These are phyloP conservation scores for Helicostylum pulchrum DNA, from an alignment of 192 early-diverging fungal genomes.

Conservation along the genomic window DNA sequence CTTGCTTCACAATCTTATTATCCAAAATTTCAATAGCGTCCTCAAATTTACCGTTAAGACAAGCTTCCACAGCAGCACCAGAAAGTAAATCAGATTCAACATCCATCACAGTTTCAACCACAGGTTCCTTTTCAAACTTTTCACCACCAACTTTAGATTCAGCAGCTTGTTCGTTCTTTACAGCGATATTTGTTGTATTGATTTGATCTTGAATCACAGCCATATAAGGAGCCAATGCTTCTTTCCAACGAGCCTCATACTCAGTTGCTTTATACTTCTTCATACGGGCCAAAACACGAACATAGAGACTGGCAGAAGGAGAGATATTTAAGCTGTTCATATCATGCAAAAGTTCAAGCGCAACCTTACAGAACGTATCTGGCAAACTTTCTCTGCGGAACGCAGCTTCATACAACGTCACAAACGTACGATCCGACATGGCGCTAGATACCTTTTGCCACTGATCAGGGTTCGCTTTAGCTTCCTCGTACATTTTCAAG, in stretches of 20 bases:
- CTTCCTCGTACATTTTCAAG: constrained; percentile 13
- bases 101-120: background rate
- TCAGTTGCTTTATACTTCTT: constrained; percentile 13
- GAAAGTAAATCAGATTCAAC: constrained; percentile 23
- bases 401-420: constrained; percentile 20
- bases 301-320: constrained; percentile 9
- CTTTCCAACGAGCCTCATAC: constrained; percentile 16
- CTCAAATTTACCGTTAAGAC: constrained; percentile 22
- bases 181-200: background rate
- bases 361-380: constrained; percentile 5
- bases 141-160: background rate
- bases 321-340: constrained; percentile 18
- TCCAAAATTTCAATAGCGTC: constrained; percentile 23
- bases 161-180: background rate
- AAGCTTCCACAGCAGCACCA: constrained; percentile 18
- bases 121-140: background rate
- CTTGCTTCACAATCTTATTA: constrained; percentile 21
- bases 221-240: constrained; percentile 16
- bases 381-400: constrained; percentile 1
- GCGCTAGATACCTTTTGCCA: background rate
- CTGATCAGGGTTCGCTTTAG: background rate
- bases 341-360: constrained; percentile 22
- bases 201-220: constrained; percentile 12
- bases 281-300: constrained; percentile 17
- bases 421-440: background rate